Evolutionary conservation across 371 early-diverging fungal genomes (phyloP).

Genomic region (Batrachochytrium dendrobatidis): DNA sequence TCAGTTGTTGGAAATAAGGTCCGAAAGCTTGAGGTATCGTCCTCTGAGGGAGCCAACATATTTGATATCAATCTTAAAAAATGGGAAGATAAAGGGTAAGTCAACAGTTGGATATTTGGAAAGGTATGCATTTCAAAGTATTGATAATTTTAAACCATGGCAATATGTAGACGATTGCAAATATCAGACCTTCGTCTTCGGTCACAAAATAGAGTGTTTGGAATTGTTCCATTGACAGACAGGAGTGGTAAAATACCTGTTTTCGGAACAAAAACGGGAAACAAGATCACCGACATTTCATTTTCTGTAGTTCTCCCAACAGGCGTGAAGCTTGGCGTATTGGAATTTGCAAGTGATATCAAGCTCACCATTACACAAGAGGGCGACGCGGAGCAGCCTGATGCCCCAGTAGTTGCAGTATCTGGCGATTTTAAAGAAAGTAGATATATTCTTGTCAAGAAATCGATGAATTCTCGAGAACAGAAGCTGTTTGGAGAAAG

Average conservation of each 20-base stretch:
- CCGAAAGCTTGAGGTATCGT: background rate
- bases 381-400: background rate
- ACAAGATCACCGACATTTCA: background rate
- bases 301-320: too few species aligned
- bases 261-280: background rate
- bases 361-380: background rate
- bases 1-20: background rate
- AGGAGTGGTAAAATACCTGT: background rate
- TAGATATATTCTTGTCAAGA: background rate
- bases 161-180: background rate
- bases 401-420: background rate
- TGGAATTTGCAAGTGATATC: background rate
- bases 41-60: background rate
- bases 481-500: conserved; percentile 1
- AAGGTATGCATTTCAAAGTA: background rate
- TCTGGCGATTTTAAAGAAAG: background rate
- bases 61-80: background rate
- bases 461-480: background rate
- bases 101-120: too few species aligned
- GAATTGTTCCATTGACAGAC: background rate
- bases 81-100: background rate
- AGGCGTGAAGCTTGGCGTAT: background rate
- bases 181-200: background rate
- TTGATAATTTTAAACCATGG: background rate
- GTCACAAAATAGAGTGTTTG: background rate